A percentile compares a stretch with the other conserved stretches of the same genome.
Conservation (phyloP, 805 yeast genomes). For the Saturnispora besseyi region DNA sequence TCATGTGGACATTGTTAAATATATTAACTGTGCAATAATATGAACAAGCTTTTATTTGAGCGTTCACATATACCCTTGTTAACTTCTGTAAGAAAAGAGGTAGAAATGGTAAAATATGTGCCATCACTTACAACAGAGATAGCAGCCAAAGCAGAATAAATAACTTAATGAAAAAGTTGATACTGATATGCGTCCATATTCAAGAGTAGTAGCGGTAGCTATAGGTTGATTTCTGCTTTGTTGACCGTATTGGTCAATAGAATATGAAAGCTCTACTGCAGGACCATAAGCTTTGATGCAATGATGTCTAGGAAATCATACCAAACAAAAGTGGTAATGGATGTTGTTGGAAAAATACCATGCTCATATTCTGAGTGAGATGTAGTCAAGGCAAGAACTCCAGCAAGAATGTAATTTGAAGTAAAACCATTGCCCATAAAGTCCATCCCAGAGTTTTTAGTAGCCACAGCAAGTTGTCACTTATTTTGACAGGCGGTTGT, state of each 20-base stretch:
- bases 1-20: background rate
- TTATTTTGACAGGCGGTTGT: conserved; percentile 2
- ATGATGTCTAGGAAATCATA: too few species aligned
- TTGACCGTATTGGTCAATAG: background rate
- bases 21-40: background rate
- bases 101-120: background rate
- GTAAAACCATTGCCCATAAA: background rate
- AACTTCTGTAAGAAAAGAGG: background rate
- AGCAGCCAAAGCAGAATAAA: conserved; percentile 3
- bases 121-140: background rate
- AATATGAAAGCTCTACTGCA: background rate
- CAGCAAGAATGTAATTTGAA: background rate
- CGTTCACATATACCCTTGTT: background rate
- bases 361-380: background rate
- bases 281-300: conserved; percentile 4
- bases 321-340: background rate
- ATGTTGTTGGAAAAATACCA: background rate
- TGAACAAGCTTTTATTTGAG: background rate
- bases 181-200: background rate
- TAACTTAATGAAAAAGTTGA: background rate
- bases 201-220: background rate
- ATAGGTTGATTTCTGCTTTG: background rate
- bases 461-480: background rate
- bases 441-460: background rate
- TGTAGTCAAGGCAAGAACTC: conserved; percentile 1